A percentile compares a stretch with the other conserved stretches of the same genome.
Evolutionary conservation across 352 stramenopile genomes (phyloP).

Genomic region (Phytophthora cajani): DNA sequence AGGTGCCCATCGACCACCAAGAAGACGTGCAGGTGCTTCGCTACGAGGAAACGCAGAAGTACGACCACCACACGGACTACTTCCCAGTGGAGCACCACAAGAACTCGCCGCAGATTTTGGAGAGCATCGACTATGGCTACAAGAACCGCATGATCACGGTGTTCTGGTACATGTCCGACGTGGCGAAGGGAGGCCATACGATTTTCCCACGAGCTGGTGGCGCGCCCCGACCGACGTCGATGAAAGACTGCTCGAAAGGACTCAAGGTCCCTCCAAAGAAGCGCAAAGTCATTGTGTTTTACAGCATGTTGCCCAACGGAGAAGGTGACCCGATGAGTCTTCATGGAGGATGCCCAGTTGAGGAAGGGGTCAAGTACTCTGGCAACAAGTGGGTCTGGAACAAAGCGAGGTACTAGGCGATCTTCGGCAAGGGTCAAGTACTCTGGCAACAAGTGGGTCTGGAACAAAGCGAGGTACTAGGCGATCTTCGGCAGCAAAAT

Average conservation of each 20-base stretch:
- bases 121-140: slow-evolving; percentile 68
- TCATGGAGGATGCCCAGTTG: slow-evolving; percentile 75
- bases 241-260: slow-evolving; percentile 70
- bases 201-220: slow-evolving; percentile 78
- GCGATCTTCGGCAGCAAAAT: not conserved
- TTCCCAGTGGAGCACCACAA: slow-evolving; percentile 56
- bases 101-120: slow-evolving; percentile 53
- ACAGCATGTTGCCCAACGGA: slow-evolving; percentile 81
- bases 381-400: slow-evolving; percentile 90
- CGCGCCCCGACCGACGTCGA: slow-evolving; percentile 44
- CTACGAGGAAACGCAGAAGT: slow-evolving; percentile 80
- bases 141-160: slow-evolving; percentile 90
- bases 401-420: slow-evolving; percentile 48
- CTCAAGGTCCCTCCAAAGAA: slow-evolving; percentile 76
- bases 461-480: slow-evolving; percentile 68
- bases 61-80: slow-evolving; percentile 81
- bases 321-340: slow-evolving; percentile 74
- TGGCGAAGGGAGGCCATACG: slow-evolving; percentile 77
- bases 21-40: slow-evolving; percentile 80
- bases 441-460: slow-evolving; percentile 86
- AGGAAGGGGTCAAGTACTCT: slow-evolving; percentile 80
- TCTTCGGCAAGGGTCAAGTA: slow-evolving; percentile 60
- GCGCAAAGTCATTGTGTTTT: slow-evolving; percentile 86
- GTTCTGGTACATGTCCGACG: slow-evolving; percentile 90
- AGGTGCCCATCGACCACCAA: slow-evolving; percentile 62